Evolutionary conservation across 176 grass and related monocot genomes (phyloP).

Genomic region (Carex scoparia): DNA sequence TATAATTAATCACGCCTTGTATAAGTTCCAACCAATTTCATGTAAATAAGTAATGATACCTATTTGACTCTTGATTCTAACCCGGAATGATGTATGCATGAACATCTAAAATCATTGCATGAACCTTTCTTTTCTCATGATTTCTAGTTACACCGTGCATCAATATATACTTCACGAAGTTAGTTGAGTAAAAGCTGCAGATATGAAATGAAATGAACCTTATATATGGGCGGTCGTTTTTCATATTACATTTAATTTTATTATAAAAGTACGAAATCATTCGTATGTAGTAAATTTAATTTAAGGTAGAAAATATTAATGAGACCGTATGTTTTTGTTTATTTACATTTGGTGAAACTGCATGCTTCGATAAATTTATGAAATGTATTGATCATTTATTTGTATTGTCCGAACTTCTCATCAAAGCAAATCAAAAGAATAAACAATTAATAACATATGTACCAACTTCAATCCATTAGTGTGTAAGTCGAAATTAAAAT

Average conservation of each 20-base stretch:
- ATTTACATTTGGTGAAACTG: too few relatives aligned
- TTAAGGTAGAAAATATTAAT: background rate
- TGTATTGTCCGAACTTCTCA: too few relatives aligned
- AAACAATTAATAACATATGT: too few relatives aligned
- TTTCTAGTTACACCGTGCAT: background rate
- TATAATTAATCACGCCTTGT: background rate
- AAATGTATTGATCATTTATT: too few relatives aligned
- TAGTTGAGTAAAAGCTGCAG: background rate
- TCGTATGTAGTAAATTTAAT: background rate
- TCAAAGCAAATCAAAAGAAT: too few relatives aligned
- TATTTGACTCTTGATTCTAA: slow-evolving; percentile 9
- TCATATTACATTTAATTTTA: background rate
- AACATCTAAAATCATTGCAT: background rate
- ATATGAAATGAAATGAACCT: background rate
- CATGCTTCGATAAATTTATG: too few relatives aligned
- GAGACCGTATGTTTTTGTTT: background rate
- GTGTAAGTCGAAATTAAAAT: too few relatives aligned
- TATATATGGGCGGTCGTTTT: background rate
- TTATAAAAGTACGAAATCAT: background rate
- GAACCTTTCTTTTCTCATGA: slow-evolving; percentile 2
- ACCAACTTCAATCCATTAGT: too few relatives aligned
- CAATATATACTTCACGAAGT: background rate
- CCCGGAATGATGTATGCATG: slow-evolving; percentile 7
- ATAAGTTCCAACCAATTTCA: background rate
- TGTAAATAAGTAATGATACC: slow-evolving; percentile 16